These are phyloP conservation scores for Syncephalastrum contaminatum DNA, from an alignment of 371 early-diverging fungal species.

Conservation along the genomic window DNA sequence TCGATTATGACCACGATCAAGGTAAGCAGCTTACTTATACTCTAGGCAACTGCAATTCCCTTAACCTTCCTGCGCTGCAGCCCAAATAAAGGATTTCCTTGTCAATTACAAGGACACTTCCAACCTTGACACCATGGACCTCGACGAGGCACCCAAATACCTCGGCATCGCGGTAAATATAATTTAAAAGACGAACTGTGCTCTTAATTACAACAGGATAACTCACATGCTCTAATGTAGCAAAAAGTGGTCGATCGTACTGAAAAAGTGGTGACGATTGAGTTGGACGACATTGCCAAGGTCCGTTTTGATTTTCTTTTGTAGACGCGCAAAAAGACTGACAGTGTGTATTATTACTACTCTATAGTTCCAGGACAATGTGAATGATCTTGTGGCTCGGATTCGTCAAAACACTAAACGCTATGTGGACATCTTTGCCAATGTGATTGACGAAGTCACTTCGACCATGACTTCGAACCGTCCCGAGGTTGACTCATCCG, in stretches of 20 bases:
- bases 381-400: slow-evolving; percentile 43
- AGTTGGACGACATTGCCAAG: slow-evolving; percentile 61
- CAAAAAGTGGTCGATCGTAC: slow-evolving; percentile 63
- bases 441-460: slow-evolving; percentile 54
- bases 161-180: slow-evolving; percentile 30
- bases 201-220: neutral
- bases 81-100: slow-evolving; percentile 25
- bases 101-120: slow-evolving; percentile 23
- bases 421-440: slow-evolving; percentile 78
- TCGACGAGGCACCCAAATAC: slow-evolving; percentile 26
- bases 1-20: slow-evolving; percentile 40
- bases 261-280: slow-evolving; percentile 51
- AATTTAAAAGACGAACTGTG: neutral
- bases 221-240: slow-evolving; percentile 24
- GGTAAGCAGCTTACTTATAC: slow-evolving; percentile 14
- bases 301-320: slow-evolving; percentile 25
- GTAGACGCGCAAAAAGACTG: neutral
- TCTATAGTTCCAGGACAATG: slow-evolving; percentile 35
- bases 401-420: slow-evolving; percentile 84
- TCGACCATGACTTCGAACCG: slow-evolving; percentile 62
- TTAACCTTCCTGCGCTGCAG: slow-evolving; percentile 12
- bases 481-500: slow-evolving; percentile 66
- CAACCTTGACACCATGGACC: slow-evolving; percentile 26
- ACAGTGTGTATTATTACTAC: neutral
- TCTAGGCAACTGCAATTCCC: no score